Percentiles rank a stretch among this genome's conserved stretches.
phyloP scores from a whole-genome alignment of 257 asterid genomes.

The Jaltomata sinuosa region DNA sequence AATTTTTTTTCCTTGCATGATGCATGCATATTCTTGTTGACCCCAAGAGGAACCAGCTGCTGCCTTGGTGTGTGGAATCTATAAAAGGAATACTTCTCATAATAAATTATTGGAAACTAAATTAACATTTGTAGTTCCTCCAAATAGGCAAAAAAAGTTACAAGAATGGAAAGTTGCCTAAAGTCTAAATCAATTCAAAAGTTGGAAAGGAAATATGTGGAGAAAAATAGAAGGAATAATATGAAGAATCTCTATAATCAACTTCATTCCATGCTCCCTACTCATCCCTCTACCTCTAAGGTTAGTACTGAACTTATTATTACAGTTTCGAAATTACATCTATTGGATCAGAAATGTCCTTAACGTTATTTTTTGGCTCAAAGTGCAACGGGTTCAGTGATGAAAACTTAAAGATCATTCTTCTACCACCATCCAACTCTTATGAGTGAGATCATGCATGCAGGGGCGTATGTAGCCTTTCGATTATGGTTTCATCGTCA shows the following conservation, averaged over 20 bases:
- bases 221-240: constrained; percentile 39
- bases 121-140: not conserved
- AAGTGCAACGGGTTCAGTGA: too few relatives aligned
- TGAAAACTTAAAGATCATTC: too few relatives aligned
- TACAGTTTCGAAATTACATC: too few relatives aligned
- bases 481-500: too few relatives aligned
- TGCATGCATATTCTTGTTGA: too few relatives aligned
- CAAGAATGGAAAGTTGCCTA: not conserved
- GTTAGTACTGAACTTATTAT: too few relatives aligned
- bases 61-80: too few relatives aligned
- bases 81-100: not conserved
- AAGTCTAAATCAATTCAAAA: not conserved
- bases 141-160: not conserved
- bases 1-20: too few relatives aligned
- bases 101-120: not conserved
- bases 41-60: too few relatives aligned
- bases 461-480: not conserved
- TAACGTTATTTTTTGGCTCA: too few relatives aligned
- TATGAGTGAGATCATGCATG: not conserved
- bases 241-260: constrained; percentile 30
- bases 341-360: too few relatives aligned
- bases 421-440: too few relatives aligned
- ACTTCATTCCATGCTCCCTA: constrained; percentile 35
- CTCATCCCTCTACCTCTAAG: constrained; percentile 1
- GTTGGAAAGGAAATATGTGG: constrained; percentile 40